Base-by-base conservation (phyloP, 495 filamentous ascomycete genomes). In the Acidiella bohemica region DNA sequence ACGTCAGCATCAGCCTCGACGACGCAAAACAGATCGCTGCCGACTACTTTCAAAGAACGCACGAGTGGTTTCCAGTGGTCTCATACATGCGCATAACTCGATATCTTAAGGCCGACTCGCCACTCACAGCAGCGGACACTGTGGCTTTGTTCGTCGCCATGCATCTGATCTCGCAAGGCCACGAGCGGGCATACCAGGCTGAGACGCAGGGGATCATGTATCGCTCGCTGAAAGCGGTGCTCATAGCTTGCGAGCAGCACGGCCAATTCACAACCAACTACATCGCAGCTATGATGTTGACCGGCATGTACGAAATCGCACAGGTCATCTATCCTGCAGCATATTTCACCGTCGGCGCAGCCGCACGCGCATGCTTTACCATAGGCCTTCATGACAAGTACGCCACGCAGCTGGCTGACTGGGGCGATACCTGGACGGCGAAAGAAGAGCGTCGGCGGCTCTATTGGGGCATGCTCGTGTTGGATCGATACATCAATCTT, bases 381-480 rank as follows among this genome's bases (percentile, higher is more conserved):
- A 32, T 70, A 0, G 68, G 65, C n/a, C 53, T 73, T 20, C 62
- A 62, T 45, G 50, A 44, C 44, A 12, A 54, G 40, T 46, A 48
- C 25, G 32, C 32, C 7, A 49, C 48, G 26, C 35, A 63, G 25
- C 46, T 68, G 42, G 19, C 42, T 12, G 25, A 21, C 14, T 34
- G 60, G 51, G 37, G 42, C 10, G 25, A 8, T 7, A 65, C 63
- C 0, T 67, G 66, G 67, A 61, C 57, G 1, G 68, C 71, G 39
- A 48, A 49, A 4, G 67, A 73, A 43, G 68, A 73, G 45, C 45
- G 63, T 7, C 48, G 57, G 13, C 32, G 68, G 28, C 53, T 60
- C 1, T 70, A 66, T 66, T 72, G 68, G 68, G 61, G 53, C 8
- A 56, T 68, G 8, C 55, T 67, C 27, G 49, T 70, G 7, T 53